Percentiles rank a stretch among this genome's conserved stretches.
Evolutionary conservation across 208 protist species (phyloP).

Genomic region (Crithidia sp.): DNA sequence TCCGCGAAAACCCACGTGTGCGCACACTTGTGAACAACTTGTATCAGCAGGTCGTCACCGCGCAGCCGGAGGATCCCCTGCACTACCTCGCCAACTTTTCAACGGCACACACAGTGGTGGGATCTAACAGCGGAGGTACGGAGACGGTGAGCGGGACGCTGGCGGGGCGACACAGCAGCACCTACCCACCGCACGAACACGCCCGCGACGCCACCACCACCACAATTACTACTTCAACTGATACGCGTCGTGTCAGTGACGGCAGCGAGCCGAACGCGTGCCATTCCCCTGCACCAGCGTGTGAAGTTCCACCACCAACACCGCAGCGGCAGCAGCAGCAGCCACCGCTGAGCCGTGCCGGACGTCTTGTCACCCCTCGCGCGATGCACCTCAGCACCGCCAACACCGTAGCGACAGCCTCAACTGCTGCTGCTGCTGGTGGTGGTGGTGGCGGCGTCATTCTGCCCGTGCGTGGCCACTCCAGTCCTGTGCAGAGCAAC

Average conservation of each 20-base stretch:
- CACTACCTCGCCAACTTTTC: slow-evolving; percentile 16
- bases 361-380: slow-evolving; percentile 9
- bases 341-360: background rate
- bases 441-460: background rate
- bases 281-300: background rate
- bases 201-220: background rate
- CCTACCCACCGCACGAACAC: slow-evolving; percentile 3
- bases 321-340: background rate
- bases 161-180: background rate
- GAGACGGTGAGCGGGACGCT: too few species aligned
- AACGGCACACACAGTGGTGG: background rate
- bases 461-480: background rate
- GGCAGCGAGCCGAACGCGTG: too few species aligned
- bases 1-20: slow-evolving; percentile 35
- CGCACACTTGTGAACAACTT: slow-evolving; percentile 51
- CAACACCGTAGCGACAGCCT: background rate
- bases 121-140: background rate
- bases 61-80: slow-evolving; percentile 54
- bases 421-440: background rate
- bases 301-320: background rate
- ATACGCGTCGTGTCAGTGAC: slow-evolving; percentile 1
- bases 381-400: background rate
- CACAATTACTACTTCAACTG: background rate
- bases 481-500: slow-evolving; percentile 2
- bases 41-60: slow-evolving; percentile 50